Conservation (phyloP, 495 filamentous ascomycete genomes). For the Penicillium dipodomyicola region DNA sequence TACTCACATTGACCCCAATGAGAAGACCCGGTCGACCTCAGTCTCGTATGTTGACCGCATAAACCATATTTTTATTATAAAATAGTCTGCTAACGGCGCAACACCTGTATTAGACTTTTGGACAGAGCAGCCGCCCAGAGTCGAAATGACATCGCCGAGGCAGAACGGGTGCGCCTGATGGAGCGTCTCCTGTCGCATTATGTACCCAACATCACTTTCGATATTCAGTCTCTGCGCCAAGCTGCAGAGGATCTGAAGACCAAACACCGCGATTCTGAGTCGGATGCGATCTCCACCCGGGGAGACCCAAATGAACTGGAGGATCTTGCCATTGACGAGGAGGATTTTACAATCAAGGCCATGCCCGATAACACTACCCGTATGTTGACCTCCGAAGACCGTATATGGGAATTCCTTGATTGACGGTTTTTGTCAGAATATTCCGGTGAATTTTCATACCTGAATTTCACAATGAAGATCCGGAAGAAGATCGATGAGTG, state of each 20-base stretch:
- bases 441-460: slow-evolving; percentile 52
- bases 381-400: slow-evolving; percentile 20
- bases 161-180: slow-evolving; percentile 46
- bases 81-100: slow-evolving; percentile 1
- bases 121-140: slow-evolving; percentile 38
- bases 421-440: slow-evolving; percentile 38
- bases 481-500: slow-evolving; percentile 49
- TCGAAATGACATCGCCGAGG: slow-evolving; percentile 45
- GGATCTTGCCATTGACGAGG: slow-evolving; percentile 45
- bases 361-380: slow-evolving; percentile 49
- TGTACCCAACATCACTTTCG: slow-evolving; percentile 44
- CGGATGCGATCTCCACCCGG: slow-evolving; percentile 34
- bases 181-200: slow-evolving; percentile 44
- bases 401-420: neutral
- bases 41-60: slow-evolving; percentile 34
- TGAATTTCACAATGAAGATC: slow-evolving; percentile 52
- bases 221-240: slow-evolving; percentile 43
- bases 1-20: slow-evolving; percentile 42
- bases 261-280: slow-evolving; percentile 39
- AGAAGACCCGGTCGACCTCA: slow-evolving; percentile 38
- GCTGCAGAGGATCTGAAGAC: slow-evolving; percentile 39
- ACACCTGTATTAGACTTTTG: slow-evolving; percentile 25
- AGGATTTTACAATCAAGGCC: slow-evolving; percentile 48
- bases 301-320: slow-evolving; percentile 42
- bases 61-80: neutral